phyloP scores from a whole-genome alignment of 176 grass and related monocot genomes.

The Stipa capillata region DNA sequence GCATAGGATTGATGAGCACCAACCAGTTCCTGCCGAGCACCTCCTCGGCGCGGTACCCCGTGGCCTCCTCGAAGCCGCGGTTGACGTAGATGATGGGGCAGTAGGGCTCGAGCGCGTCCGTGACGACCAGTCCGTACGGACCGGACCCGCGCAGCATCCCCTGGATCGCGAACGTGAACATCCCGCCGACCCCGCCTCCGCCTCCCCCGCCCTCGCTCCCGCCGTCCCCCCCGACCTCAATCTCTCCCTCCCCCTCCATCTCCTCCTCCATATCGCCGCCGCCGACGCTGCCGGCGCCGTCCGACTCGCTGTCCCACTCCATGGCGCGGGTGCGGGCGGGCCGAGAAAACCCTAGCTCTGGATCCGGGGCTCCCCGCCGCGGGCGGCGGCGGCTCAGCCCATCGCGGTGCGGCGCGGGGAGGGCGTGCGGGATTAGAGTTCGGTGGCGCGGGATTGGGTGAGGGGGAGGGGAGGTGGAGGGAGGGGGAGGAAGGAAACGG shows the following conservation, averaged over 20 bases:
- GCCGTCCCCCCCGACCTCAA: neutral
- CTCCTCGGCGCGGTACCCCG: conserved; percentile 89
- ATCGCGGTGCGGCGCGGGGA: neutral
- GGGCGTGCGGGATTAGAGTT: conserved; percentile 21
- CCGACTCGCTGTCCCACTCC: conserved; percentile 93
- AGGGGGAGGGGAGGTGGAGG: neutral
- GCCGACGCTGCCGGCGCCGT: conserved; percentile 45
- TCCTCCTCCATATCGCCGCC: conserved; percentile 43
- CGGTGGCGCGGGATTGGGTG: conserved; percentile 18
- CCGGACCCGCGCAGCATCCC: conserved; percentile 59
- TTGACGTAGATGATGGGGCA: conserved; percentile 97
- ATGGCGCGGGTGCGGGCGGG: conserved; percentile 26
- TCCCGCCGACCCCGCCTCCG: conserved; percentile 16
- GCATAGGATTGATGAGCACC: neutral
- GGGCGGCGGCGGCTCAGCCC: conserved; percentile 14
- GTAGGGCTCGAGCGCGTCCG: conserved; percentile 88
- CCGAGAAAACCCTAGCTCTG: conserved; percentile 41
- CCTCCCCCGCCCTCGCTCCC: neutral
- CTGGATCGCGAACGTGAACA: conserved; percentile 69
- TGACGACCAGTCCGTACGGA: conserved; percentile 78
- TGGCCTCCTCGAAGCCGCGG: conserved; percentile 84
- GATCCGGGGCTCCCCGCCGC: conserved; percentile 29
- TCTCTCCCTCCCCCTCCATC: neutral
- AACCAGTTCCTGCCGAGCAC: conserved; percentile 97
- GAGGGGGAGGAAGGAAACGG: neutral